Base-by-base conservation (phyloP, 169 alveolate species). In the Eimeria falciformis region DNA sequence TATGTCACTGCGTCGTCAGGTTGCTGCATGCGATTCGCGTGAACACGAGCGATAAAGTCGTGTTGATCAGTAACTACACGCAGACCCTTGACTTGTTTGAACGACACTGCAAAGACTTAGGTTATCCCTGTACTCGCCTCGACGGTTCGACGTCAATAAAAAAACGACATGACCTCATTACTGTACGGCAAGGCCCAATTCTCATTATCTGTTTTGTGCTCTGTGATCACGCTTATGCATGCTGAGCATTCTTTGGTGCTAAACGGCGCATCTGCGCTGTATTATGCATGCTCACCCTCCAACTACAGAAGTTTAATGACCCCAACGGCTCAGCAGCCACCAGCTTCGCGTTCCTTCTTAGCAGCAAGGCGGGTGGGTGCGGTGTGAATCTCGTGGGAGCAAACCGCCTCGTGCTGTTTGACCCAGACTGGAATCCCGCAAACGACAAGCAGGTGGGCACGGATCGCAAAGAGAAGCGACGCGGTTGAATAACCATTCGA, bases 341-440 rank as follows among this genome's bases (percentile, higher is more conserved):
- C 79, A 96, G 96, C 77, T 96, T 97, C 91, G 97, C 98, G n/a
- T 98, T 98, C 87, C 95, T 99, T 17, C 96, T 99, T 40, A 97
- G 99, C 27, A 97, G 99, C 58, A 98, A 98, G 92, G 99, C 99
- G 2, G 99, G 99, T n/a, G 99, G 99, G 43, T 97, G 99, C 50
- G 99, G 99, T 6, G 95, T 99, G 82, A 99, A 98, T 93, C 96
- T 99, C 68, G 98, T 98, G 45, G 99, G 99, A 29, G 99, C 99
- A 5, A 98, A 98, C 89, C 93, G 99, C 55, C 98, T 98, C 88
- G 97, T 99, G 23, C 96, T 98, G 93, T 97, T 98, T 78, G 99
- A 99, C 90, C 99, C 99, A 1, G 99, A 98, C 94, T 99, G 99
- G 99, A 99, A 99, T 92, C 99, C 99, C 21, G 99, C 99, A 12